Evolutionary conservation across 1,139 yeast species (phyloP).

Genomic region (Saccharomycopsis crataegensis): DNA sequence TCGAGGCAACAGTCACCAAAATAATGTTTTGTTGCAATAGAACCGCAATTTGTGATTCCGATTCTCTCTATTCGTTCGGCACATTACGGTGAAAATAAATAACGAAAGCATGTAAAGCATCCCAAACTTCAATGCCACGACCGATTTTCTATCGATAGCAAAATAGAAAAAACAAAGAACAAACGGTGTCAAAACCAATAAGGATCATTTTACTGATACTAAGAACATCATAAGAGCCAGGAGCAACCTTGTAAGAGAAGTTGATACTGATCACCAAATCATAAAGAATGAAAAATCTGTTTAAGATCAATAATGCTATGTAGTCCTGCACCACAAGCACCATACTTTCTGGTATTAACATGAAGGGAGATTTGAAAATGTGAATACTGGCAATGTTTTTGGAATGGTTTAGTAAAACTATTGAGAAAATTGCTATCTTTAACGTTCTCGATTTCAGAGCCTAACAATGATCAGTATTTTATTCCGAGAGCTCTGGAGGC

Average conservation of each 20-base stretch:
- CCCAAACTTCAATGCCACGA: background rate
- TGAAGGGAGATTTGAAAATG: conserved; percentile 3
- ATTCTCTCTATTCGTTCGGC: too few relatives aligned
- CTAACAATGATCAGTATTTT: too few relatives aligned
- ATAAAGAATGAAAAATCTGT: conserved; percentile 2
- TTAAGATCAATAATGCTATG: conserved; percentile 1
- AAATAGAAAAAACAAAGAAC: background rate
- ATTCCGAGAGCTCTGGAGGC: too few relatives aligned
- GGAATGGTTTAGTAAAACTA: too few relatives aligned
- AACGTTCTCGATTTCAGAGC: too few relatives aligned
- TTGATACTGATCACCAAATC: conserved; percentile 1
- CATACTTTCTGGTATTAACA: background rate
- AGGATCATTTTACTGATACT: background rate
- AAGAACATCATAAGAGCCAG: background rate
- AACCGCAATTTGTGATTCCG: too few relatives aligned
- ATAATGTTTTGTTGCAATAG: too few relatives aligned
- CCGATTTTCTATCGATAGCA: background rate
- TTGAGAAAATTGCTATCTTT: too few relatives aligned
- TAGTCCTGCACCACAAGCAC: background rate
- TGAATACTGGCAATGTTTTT: too few relatives aligned
- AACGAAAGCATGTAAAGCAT: background rate
- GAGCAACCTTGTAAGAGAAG: conserved; percentile 1
- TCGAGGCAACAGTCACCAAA: too few relatives aligned
- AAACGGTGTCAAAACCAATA: background rate
- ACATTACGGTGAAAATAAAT: background rate